phyloP scores from a whole-genome alignment of 768 basidiomycete species.

The Agaricus subrufescens region DNA sequence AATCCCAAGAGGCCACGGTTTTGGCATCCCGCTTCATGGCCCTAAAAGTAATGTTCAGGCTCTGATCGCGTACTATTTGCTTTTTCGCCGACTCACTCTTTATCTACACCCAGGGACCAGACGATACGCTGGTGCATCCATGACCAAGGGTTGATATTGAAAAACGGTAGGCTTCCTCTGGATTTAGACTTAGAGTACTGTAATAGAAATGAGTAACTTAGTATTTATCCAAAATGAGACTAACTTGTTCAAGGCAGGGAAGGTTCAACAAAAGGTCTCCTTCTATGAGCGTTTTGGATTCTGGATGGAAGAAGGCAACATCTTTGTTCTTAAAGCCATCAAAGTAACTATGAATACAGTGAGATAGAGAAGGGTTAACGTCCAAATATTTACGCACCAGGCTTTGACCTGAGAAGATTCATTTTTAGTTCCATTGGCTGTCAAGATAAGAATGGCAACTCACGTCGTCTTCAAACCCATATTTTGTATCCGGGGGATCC shows the following conservation, averaged over 20 bases:
- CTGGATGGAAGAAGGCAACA: constrained; percentile 73
- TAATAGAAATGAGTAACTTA: not conserved
- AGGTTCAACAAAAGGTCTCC: constrained; percentile 86
- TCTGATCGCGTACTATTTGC: constrained; percentile 11
- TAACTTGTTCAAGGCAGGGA: constrained; percentile 70
- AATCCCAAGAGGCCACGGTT: constrained; percentile 69
- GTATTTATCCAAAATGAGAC: not conserved
- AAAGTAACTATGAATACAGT: constrained; percentile 49
- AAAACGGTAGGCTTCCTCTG: constrained; percentile 12
- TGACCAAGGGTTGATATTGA: constrained; percentile 30
- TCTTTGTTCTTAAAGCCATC: constrained; percentile 73
- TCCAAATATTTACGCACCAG: constrained; percentile 28
- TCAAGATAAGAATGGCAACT: not conserved
- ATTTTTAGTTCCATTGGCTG: not conserved
- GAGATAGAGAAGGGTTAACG: not conserved
- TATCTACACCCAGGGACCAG: constrained; percentile 31
- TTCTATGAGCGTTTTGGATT: constrained; percentile 67
- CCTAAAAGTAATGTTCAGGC: constrained; percentile 16
- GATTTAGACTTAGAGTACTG: constrained; percentile 38
- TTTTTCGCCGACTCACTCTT: constrained; percentile 33
- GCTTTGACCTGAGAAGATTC: constrained; percentile 35
- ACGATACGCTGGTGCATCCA: constrained; percentile 29
- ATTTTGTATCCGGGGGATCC: constrained; percentile 58
- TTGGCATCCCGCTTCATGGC: constrained; percentile 61
- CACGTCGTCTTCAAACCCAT: constrained; percentile 75